Evolutionary conservation across 306 rosid species (phyloP).

Genomic region (Cucumis cinereus): DNA sequence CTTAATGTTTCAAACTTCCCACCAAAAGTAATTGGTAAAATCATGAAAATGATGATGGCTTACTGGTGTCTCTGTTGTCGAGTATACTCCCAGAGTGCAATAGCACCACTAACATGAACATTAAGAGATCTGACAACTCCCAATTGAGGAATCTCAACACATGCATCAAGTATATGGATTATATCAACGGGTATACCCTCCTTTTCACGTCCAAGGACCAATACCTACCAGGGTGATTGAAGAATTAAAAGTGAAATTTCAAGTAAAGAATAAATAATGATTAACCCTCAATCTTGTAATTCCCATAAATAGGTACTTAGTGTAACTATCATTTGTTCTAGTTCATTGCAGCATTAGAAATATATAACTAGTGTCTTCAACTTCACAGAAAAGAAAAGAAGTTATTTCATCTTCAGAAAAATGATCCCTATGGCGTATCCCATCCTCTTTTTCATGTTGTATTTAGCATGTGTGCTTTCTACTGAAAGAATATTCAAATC

Average conservation of each 20-base stretch:
- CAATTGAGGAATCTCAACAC: slow-evolving; percentile 85
- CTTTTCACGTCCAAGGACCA: slow-evolving; percentile 88
- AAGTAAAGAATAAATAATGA: neutral
- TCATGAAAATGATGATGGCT: neutral
- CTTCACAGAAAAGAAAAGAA: neutral
- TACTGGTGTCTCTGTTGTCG: slow-evolving; percentile 74
- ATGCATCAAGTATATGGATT: slow-evolving; percentile 77
- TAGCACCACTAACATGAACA: slow-evolving; percentile 95
- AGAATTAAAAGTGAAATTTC: neutral
- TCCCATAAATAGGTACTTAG: neutral
- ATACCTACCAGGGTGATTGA: slow-evolving; percentile 41
- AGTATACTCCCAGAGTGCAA: slow-evolving; percentile 95
- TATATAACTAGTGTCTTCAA: neutral
- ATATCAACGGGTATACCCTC: slow-evolving; percentile 93
- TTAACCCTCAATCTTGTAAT: neutral
- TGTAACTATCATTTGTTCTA: neutral
- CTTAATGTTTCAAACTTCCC: neutral
- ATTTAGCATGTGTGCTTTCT: neutral
- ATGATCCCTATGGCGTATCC: neutral
- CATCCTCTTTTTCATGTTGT: neutral
- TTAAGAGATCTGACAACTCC: slow-evolving; percentile 96
- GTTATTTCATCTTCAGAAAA: neutral
- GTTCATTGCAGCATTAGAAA: neutral
- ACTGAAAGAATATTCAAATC: neutral
- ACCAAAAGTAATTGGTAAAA: neutral